Percentiles rank a stretch among this genome's conserved stretches.
phyloP scores from a whole-genome alignment of 176 grass and related monocot genomes.

The Rhynchospora pubera region DNA sequence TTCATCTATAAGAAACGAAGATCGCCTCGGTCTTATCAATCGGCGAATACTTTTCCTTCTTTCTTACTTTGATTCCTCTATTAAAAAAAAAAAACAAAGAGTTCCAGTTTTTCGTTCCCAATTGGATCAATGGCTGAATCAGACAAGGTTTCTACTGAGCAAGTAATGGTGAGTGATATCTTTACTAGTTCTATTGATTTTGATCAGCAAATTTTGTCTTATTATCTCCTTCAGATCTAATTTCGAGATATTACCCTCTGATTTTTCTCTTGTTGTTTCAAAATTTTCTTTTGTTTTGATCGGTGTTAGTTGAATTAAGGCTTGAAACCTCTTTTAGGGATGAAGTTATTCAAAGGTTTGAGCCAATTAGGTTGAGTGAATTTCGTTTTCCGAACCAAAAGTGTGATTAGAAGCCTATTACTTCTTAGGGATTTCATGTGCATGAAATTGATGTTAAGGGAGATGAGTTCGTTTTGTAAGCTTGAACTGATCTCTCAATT shows the following conservation, averaged over 20 bases:
- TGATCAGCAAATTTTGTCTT: not conserved
- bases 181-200: not conserved
- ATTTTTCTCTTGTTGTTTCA: not conserved
- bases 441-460: not conserved
- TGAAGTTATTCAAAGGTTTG: not conserved
- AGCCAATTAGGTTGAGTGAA: not conserved
- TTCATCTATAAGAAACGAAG: not conserved
- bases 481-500: not conserved
- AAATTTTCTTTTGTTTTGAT: not conserved
- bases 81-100: not conserved
- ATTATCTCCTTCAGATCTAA: not conserved
- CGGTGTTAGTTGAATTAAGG: not conserved
- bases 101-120: not conserved
- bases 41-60: not conserved
- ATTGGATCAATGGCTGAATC: constrained; percentile 30
- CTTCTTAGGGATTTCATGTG: not conserved
- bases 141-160: constrained; percentile 6
- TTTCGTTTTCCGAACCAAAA: not conserved
- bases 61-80: not conserved
- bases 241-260: not conserved
- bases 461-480: too few species aligned
- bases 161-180: constrained; percentile 13
- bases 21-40: not conserved
- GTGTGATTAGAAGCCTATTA: not conserved
- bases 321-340: too few species aligned